Conservation (phyloP, 306 rosid genomes). For the Corylus americana region DNA sequence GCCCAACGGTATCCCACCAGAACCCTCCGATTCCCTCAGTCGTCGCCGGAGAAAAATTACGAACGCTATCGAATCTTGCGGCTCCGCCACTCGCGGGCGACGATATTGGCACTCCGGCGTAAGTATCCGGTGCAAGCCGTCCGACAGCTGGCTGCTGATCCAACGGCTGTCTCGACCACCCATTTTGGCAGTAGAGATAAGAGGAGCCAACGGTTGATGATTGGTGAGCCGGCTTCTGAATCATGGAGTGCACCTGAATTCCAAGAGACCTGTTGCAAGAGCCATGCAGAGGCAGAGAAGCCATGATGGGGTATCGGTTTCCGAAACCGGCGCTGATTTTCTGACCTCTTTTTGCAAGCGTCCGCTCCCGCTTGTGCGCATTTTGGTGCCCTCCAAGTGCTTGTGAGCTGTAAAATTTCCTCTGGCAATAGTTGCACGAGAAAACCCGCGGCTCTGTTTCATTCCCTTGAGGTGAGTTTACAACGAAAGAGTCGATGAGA, state of each 20-base stretch:
- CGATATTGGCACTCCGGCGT: constrained; percentile 33
- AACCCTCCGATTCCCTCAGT: constrained; percentile 46
- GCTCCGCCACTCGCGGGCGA: constrained; percentile 37
- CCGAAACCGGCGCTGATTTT: constrained; percentile 38
- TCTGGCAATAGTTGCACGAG: constrained; percentile 91
- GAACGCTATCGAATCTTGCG: constrained; percentile 42
- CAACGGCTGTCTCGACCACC: constrained; percentile 49
- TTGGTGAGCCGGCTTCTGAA: constrained; percentile 64
- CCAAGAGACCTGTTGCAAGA: constrained; percentile 75
- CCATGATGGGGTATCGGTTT: constrained; percentile 59
- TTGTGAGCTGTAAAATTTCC: constrained; percentile 89
- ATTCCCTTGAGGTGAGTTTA: constrained; percentile 39
- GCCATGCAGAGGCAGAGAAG: constrained; percentile 92
- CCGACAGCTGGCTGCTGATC: constrained; percentile 49
- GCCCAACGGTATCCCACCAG: constrained; percentile 43
- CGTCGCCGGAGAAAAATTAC: constrained; percentile 37
- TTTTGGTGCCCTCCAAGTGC: constrained; percentile 99
- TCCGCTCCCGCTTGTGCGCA: constrained; percentile 93
- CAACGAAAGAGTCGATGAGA: constrained; percentile 62
- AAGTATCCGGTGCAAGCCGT: constrained; percentile 30
- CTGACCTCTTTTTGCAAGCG: constrained; percentile 64
- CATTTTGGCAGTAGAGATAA: constrained; percentile 38
- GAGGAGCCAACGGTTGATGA: constrained; percentile 35
- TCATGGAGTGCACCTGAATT: constrained; percentile 70
- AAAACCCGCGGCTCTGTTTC: constrained; percentile 61